Evolutionary conservation across 331 rosid species (phyloP).

Genomic region (Phaseolus coccineus): DNA sequence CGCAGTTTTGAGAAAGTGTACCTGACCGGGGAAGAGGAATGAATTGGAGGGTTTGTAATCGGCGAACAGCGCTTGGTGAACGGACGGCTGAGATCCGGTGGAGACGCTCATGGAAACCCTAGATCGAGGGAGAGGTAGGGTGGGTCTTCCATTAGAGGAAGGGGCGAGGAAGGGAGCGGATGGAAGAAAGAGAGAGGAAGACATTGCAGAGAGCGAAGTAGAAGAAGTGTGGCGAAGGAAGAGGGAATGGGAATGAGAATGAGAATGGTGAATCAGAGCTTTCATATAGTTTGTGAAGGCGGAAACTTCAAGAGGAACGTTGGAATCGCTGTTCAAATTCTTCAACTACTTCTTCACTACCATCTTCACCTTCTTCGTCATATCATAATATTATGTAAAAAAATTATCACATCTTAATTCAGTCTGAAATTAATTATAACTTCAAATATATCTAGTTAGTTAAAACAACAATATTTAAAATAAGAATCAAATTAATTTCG

Average conservation of each 20-base stretch:
- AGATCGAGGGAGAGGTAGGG: slow-evolving; percentile 53
- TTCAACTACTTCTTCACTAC: slow-evolving; percentile 55
- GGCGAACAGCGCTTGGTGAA: slow-evolving; percentile 62
- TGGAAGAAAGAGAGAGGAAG: slow-evolving; percentile 63
- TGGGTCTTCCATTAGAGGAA: slow-evolving; percentile 45
- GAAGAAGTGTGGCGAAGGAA: slow-evolving; percentile 35
- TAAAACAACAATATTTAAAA: too few species aligned
- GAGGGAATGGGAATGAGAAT: slow-evolving; percentile 23
- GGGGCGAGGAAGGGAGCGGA: slow-evolving; percentile 40
- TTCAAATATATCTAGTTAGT: too few species aligned
- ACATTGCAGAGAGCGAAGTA: slow-evolving; percentile 56
- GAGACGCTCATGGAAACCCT: slow-evolving; percentile 78
- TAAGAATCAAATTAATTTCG: too few species aligned
- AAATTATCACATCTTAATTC: too few species aligned
- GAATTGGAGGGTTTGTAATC: slow-evolving; percentile 79
- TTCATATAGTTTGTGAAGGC: slow-evolving; percentile 50
- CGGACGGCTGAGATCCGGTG: slow-evolving; percentile 67
- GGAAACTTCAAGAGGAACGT: slow-evolving; percentile 64
- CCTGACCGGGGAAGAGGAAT: slow-evolving; percentile 98
- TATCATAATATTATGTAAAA: too few species aligned
- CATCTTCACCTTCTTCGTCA: too few species aligned
- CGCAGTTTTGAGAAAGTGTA: slow-evolving; percentile 9
- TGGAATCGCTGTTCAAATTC: slow-evolving; percentile 26
- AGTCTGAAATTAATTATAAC: too few species aligned
- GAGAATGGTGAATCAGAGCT: slow-evolving; percentile 40